A percentile compares a stretch with the other conserved stretches of the same genome.
These are phyloP conservation scores for Boletus calvinii DNA, from an alignment of 1,284 basidiomycete species.

Conservation along the genomic window DNA sequence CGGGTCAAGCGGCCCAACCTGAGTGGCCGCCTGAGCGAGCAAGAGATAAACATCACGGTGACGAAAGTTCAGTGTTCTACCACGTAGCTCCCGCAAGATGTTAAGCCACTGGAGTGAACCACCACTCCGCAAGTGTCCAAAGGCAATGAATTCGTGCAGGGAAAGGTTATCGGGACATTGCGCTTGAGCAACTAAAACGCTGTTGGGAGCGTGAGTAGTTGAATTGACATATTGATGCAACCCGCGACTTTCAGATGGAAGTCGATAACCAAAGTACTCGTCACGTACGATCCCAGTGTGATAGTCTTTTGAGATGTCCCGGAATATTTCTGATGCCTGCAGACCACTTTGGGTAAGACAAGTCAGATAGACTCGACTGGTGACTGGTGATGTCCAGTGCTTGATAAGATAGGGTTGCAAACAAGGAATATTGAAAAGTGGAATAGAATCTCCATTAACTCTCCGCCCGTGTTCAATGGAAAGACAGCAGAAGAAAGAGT, in stretches of 20 bases:
- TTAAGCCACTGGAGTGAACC: no score
- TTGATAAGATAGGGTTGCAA: background rate
- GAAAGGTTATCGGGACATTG: conserved; percentile 35
- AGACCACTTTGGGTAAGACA: background rate
- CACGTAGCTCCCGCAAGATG: no score
- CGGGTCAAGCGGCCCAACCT: no score
- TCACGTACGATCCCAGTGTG: background rate
- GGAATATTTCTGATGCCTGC: no score
- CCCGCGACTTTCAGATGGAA: conserved; percentile 30
- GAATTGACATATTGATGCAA: conserved; percentile 36
- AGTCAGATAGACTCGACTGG: background rate
- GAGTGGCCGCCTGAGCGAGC: no score
- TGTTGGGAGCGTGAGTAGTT: conserved; percentile 41
- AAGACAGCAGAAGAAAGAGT: no score
- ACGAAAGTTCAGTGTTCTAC: no score
- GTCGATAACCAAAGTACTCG: conserved; percentile 29
- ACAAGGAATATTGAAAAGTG: background rate
- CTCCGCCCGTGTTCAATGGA: no score
- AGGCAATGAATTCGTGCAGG: conserved; percentile 35
- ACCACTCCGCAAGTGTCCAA: no score
- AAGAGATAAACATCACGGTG: no score
- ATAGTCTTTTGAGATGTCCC: conserved; percentile 6
- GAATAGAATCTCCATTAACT: background rate
- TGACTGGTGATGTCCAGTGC: conserved; percentile 9
- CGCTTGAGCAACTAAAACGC: conserved; percentile 39